Conservation (phyloP, 441 rosid genomes). For the Adansonia gregorii region DNA sequence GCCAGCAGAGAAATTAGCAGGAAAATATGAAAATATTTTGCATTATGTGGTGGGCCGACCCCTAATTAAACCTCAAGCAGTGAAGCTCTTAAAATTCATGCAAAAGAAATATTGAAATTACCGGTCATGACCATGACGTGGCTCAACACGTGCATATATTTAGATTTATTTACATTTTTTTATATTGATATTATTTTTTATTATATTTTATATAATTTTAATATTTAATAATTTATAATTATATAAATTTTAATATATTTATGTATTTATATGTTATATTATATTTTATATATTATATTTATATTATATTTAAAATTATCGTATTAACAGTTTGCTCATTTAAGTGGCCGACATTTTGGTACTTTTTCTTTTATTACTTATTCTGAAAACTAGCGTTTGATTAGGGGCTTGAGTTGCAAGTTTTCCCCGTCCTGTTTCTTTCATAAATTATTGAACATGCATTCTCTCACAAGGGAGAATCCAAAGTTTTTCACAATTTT, state of each 20-base stretch:
- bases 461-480: slow-evolving; percentile 29
- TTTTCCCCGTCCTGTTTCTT: slow-evolving; percentile 4
- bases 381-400: background rate
- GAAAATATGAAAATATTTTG: background rate
- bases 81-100: background rate
- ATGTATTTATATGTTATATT: background rate
- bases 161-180: background rate
- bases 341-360: slow-evolving; percentile 19
- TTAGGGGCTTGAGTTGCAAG: slow-evolving; percentile 17
- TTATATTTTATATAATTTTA: background rate
- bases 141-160: background rate
- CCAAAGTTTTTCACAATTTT: slow-evolving; percentile 32
- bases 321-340: background rate
- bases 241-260: background rate
- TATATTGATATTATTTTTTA: background rate
- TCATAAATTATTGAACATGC: slow-evolving; percentile 15
- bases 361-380: background rate
- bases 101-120: background rate
- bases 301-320: background rate
- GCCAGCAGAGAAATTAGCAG: background rate
- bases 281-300: background rate
- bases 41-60: background rate
- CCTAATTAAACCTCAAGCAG: background rate
- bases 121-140: background rate
- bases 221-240: background rate